These are phyloP conservation scores for Solanum lycopersicoides DNA, from an alignment of 257 asterid species.

Conservation along the genomic window DNA sequence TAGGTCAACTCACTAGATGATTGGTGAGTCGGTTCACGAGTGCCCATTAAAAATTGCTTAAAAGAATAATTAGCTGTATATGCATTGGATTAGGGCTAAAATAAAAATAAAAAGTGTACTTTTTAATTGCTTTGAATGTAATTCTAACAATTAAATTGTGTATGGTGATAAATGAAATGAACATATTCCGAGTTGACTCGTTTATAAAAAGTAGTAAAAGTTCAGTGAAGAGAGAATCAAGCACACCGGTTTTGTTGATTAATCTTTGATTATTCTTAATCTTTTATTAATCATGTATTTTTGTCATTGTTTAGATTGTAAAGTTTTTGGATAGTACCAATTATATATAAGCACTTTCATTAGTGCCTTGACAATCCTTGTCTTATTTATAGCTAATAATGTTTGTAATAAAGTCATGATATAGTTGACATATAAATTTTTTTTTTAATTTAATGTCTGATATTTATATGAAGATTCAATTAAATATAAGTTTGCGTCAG, in stretches of 20 bases:
- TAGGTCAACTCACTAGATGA: conserved; percentile 1
- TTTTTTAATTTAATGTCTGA: not conserved
- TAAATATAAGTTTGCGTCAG: not conserved
- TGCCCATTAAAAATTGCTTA: not conserved
- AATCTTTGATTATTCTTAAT: not conserved
- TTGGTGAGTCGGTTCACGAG: not conserved
- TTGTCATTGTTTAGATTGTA: not conserved
- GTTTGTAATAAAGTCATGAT: not conserved
- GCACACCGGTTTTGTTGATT: not conserved
- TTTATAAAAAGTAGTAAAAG: not conserved
- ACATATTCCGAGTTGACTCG: not conserved
- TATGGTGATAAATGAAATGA: conserved; percentile 1
- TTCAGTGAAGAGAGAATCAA: not conserved
- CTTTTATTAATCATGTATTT: not conserved
- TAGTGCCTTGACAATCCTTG: not conserved
- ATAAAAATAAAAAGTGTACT: not conserved
- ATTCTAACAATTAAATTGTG: not conserved
- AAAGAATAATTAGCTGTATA: not conserved
- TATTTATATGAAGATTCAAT: not conserved
- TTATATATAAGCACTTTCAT: not conserved
- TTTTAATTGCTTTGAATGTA: not conserved
- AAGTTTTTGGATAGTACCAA: not conserved
- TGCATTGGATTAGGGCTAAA: not conserved
- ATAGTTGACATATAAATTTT: not conserved
- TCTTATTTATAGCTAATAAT: not conserved